phyloP scores from a whole-genome alignment of 202 grass and related monocot species.

The Cymbopogon flexuosus region DNA sequence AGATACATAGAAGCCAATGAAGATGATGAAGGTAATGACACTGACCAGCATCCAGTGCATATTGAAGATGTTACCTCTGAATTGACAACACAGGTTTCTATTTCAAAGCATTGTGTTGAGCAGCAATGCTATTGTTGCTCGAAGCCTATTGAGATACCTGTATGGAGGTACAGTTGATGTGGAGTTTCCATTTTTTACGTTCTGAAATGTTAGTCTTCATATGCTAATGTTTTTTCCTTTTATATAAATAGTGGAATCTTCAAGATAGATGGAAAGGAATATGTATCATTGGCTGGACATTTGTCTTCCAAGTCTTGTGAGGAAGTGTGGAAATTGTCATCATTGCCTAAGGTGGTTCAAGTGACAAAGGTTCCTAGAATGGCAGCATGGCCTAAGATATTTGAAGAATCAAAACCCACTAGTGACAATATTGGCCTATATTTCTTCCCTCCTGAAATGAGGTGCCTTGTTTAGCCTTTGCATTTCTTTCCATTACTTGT shows the following conservation, averaged over 20 bases:
- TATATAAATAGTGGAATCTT: slow-evolving; percentile 45
- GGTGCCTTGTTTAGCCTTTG: slow-evolving; percentile 36
- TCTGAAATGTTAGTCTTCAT: not conserved
- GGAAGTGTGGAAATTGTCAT: slow-evolving; percentile 41
- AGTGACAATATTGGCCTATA: slow-evolving; percentile 55
- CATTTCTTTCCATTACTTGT: not conserved
- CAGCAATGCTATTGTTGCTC: not conserved
- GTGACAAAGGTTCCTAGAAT: slow-evolving; percentile 39
- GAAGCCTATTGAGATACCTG: slow-evolving; percentile 30
- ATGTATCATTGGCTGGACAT: slow-evolving; percentile 42
- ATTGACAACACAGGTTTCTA: not conserved
- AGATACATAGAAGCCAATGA: not conserved
- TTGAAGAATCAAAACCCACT: slow-evolving; percentile 37
- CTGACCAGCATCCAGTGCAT: not conserved
- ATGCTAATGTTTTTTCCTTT: slow-evolving; percentile 15
- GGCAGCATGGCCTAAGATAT: slow-evolving; percentile 50
- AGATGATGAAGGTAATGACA: not conserved
- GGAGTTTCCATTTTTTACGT: not conserved
- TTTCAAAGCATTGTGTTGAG: not conserved
- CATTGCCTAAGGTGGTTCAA: slow-evolving; percentile 35
- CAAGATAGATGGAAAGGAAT: slow-evolving; percentile 24
- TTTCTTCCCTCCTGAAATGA: slow-evolving; percentile 52
- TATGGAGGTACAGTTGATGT: slow-evolving; percentile 29
- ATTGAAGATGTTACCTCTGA: not conserved
- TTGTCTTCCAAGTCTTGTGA: slow-evolving; percentile 56